Percentiles rank a stretch among this genome's conserved stretches.
phyloP scores from a whole-genome alignment of 345 rosid genomes.

The Gossypium sturtianum region DNA sequence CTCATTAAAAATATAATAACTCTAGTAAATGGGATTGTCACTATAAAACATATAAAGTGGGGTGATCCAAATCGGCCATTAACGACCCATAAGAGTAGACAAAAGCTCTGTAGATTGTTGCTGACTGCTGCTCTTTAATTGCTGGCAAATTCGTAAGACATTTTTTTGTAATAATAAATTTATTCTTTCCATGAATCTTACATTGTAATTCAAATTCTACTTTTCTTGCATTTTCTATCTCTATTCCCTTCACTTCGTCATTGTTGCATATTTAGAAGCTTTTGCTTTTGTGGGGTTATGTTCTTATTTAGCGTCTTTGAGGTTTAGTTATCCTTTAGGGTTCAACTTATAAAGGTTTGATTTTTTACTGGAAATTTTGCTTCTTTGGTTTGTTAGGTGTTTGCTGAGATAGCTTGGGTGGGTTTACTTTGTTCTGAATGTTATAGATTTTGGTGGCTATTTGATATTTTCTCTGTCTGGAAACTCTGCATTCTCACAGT shows the following conservation, averaged over 20 bases:
- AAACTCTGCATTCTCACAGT: slow-evolving; percentile 19
- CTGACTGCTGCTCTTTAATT: not conserved
- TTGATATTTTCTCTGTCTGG: not conserved
- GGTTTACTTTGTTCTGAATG: not conserved
- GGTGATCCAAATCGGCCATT: too few relatives aligned
- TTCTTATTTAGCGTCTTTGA: not conserved
- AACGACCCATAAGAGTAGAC: too few relatives aligned
- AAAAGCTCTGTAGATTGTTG: too few relatives aligned
- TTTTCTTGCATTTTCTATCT: not conserved
- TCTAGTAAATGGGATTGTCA: too few relatives aligned
- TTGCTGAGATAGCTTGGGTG: not conserved
- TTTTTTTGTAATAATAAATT: not conserved
- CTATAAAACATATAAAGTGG: too few relatives aligned
- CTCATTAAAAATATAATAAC: too few relatives aligned
- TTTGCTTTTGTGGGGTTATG: not conserved
- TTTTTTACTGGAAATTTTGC: not conserved
- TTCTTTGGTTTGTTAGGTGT: not conserved
- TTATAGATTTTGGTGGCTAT: not conserved
- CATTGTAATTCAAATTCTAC: not conserved
- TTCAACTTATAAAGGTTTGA: not conserved
- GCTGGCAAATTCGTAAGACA: not conserved
- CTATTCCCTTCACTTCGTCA: not conserved
- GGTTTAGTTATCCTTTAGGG: not conserved
- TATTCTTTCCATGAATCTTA: not conserved
- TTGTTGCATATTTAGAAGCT: not conserved